Evolutionary conservation across 2,329 filamentous ascomycete genomes (phyloP).

Genomic region (Cladosporium sphaerospermum): DNA sequence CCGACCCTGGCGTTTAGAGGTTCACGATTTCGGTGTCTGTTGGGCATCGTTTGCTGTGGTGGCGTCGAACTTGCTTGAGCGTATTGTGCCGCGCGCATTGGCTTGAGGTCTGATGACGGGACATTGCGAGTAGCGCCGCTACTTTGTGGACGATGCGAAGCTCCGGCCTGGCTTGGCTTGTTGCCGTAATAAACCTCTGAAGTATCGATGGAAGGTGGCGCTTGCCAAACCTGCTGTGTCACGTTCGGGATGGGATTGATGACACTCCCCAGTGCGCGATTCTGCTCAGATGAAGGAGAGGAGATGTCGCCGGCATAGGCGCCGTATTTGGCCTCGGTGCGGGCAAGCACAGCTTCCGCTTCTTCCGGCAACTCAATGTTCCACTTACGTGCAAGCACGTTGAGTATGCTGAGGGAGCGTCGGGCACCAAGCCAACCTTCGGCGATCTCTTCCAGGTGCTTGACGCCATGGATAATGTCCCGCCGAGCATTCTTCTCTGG

Average conservation of each 20-base stretch:
- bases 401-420: slow-evolving; percentile 77
- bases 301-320: slow-evolving; percentile 57
- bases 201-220: background rate
- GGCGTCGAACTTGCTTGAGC: slow-evolving; percentile 19
- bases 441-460: slow-evolving; percentile 89
- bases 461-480: slow-evolving; percentile 85
- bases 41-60: slow-evolving; percentile 11
- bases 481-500: slow-evolving; percentile 85
- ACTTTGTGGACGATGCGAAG: background rate
- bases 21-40: slow-evolving; percentile 12
- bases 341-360: slow-evolving; percentile 65
- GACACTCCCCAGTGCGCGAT: background rate
- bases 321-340: slow-evolving; percentile 75
- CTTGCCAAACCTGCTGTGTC: background rate
- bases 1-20: slow-evolving; percentile 20
- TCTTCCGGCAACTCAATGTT: slow-evolving; percentile 80
- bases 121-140: slow-evolving; percentile 13
- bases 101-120: slow-evolving; percentile 20
- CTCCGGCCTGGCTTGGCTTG: background rate
- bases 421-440: slow-evolving; percentile 90
- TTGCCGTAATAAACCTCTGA: background rate
- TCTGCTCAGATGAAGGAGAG: slow-evolving; percentile 39
- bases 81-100: slow-evolving; percentile 21
- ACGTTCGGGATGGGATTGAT: background rate
- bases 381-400: slow-evolving; percentile 83